Percentiles rank a stretch among this genome's conserved stretches.
Conservation (phyloP, 257 asterid genomes). For the Solanum phureja region DNA sequence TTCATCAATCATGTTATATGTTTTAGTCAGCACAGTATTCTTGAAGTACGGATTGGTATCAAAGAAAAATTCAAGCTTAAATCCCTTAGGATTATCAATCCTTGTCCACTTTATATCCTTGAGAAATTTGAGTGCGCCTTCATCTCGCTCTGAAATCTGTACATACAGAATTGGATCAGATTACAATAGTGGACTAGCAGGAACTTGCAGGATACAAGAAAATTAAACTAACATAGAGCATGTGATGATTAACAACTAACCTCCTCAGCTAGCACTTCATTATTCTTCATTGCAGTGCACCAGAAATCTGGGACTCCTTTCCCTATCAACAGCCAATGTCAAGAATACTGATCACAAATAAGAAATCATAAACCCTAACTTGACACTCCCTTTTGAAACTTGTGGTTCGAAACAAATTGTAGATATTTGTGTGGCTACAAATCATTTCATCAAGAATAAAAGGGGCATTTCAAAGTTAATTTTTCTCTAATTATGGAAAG, state of each 20-base stretch:
- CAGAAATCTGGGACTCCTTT: conserved; percentile 20
- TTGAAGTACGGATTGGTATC: conserved; percentile 62
- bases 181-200: background rate
- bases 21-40: conserved; percentile 61
- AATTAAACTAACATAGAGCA: too few relatives aligned
- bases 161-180: background rate
- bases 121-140: conserved; percentile 15
- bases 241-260: background rate
- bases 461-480: background rate
- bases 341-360: background rate
- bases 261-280: conserved; percentile 10
- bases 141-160: conserved; percentile 63
- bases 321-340: conserved; percentile 2
- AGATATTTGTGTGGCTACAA: background rate
- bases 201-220: background rate
- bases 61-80: conserved; percentile 17
- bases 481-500: background rate
- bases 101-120: conserved; percentile 19
- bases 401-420: background rate
- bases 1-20: conserved; percentile 87
- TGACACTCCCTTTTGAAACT: background rate
- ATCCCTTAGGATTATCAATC: conserved; percentile 17
- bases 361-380: background rate
- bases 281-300: conserved; percentile 9
- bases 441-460: background rate